A percentile compares a stretch with the other conserved stretches of the same genome.
These are phyloP conservation scores for Puya raimondii DNA, from an alignment of 176 grass and related monocot genomes.

Conservation along the genomic window DNA sequence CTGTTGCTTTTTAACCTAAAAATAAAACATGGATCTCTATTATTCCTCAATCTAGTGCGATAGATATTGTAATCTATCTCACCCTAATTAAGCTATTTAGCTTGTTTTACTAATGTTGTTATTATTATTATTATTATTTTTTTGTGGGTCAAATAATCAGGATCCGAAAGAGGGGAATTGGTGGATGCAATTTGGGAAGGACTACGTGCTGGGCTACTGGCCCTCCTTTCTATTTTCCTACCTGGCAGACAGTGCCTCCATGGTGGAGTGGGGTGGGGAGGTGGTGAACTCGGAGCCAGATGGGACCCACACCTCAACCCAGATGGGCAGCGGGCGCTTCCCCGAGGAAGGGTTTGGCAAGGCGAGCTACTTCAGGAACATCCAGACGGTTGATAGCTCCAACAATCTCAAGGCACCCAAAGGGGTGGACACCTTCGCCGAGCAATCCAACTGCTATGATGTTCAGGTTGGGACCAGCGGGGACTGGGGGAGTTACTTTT, in stretches of 20 bases:
- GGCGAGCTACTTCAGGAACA: slow-evolving; percentile 80
- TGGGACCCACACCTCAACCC: slow-evolving; percentile 61
- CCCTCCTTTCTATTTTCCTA: slow-evolving; percentile 86
- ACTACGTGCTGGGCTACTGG: slow-evolving; percentile 86
- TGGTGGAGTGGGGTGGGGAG: slow-evolving; percentile 95
- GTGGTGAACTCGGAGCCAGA: slow-evolving; percentile 74
- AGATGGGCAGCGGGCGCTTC: slow-evolving; percentile 90
- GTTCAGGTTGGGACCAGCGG: slow-evolving; percentile 66
- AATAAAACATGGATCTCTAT: no score
- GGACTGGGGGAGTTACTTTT: slow-evolving; percentile 90
- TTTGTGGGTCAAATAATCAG: slow-evolving; percentile 23
- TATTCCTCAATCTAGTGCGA: no score
- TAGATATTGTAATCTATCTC: neutral
- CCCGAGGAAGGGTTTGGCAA: slow-evolving; percentile 84
- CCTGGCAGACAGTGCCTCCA: slow-evolving; percentile 60
- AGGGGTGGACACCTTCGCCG: slow-evolving; percentile 54
- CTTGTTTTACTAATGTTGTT: neutral
- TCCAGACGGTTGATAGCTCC: slow-evolving; percentile 72
- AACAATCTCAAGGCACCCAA: slow-evolving; percentile 53
- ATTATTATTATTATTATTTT: neutral
- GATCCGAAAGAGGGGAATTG: slow-evolving; percentile 91
- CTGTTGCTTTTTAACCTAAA: no score
- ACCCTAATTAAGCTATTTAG: neutral
- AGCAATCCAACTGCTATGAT: slow-evolving; percentile 76
- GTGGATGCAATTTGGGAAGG: slow-evolving; percentile 95